Evolutionary conservation across 495 filamentous ascomycete species (phyloP).

Genomic region (Penicillium pulvis): DNA sequence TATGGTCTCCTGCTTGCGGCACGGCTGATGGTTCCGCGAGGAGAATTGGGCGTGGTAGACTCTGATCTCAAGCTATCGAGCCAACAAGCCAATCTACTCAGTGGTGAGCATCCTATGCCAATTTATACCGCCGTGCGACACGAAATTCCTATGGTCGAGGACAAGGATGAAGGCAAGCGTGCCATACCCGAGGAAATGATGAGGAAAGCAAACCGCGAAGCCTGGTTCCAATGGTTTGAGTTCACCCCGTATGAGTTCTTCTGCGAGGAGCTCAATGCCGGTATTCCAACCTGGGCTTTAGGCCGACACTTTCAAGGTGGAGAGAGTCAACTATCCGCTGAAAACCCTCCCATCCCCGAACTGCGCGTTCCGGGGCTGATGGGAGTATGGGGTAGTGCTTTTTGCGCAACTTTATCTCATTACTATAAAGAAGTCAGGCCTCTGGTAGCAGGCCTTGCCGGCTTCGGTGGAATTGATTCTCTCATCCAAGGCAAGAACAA

Average conservation of each 20-base stretch:
- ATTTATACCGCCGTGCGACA: slow-evolving; percentile 95
- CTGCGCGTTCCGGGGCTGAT: slow-evolving; percentile 76
- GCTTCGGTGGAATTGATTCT: slow-evolving; percentile 78
- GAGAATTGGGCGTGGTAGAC: slow-evolving; percentile 73
- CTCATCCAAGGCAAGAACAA: slow-evolving; percentile 80
- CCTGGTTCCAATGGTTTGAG: slow-evolving; percentile 99
- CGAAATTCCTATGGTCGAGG: slow-evolving; percentile 73
- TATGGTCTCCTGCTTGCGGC: slow-evolving; percentile 87
- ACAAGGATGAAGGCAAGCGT: slow-evolving; percentile 24
- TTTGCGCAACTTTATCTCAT: slow-evolving; percentile 91
- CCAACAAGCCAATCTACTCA: slow-evolving; percentile 68
- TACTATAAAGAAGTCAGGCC: slow-evolving; percentile 94
- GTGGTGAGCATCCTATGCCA: slow-evolving; percentile 81
- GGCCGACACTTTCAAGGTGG: slow-evolving; percentile 81
- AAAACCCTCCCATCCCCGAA: slow-evolving; percentile 72
- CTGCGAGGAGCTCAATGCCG: slow-evolving; percentile 86
- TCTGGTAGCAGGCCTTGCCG: slow-evolving; percentile 68
- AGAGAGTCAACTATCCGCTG: slow-evolving; percentile 54
- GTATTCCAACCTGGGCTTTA: slow-evolving; percentile 93
- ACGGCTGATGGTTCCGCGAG: slow-evolving; percentile 79
- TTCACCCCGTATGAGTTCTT: slow-evolving; percentile 95
- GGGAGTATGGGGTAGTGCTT: slow-evolving; percentile 93
- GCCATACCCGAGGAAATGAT: slow-evolving; percentile 52
- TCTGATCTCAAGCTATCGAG: slow-evolving; percentile 86
- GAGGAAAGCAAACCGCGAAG: slow-evolving; percentile 66